A percentile compares a stretch with the other conserved stretches of the same genome.
Evolutionary conservation across 208 protist genomes (phyloP).

Genomic region (Wallacemonas sp.): DNA sequence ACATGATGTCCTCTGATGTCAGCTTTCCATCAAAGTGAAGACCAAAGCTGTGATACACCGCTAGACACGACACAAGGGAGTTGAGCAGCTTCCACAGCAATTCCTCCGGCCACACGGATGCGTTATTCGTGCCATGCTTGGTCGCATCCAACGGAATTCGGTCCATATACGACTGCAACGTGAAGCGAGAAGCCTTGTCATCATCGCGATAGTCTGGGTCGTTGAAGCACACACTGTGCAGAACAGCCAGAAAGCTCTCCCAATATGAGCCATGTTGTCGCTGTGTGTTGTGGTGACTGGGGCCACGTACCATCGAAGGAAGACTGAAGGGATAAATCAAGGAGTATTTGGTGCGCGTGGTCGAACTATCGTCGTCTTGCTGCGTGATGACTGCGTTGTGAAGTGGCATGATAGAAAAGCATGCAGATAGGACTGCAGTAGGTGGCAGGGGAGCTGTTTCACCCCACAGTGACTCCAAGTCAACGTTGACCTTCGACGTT

Average conservation of each 20-base stretch:
- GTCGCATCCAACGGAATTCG: neutral
- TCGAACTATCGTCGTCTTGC: neutral
- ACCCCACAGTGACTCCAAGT: slow-evolving; percentile 33
- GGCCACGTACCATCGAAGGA: neutral
- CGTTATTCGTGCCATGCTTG: neutral
- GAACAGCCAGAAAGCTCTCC: slow-evolving; percentile 10
- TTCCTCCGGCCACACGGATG: slow-evolving; percentile 65
- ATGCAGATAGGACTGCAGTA: slow-evolving; percentile 52
- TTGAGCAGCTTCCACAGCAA: slow-evolving; percentile 73
- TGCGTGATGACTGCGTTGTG: slow-evolving; percentile 2
- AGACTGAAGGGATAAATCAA: slow-evolving; percentile 2
- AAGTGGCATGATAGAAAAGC: slow-evolving; percentile 41
- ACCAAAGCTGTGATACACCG: slow-evolving; percentile 57
- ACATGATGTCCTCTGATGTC: slow-evolving; percentile 61
- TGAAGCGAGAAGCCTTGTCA: neutral
- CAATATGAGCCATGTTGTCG: neutral
- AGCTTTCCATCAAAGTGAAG: slow-evolving; percentile 71
- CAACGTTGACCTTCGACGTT: neutral
- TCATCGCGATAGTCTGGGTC: neutral
- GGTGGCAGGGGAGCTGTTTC: slow-evolving; percentile 48
- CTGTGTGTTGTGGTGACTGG: neutral
- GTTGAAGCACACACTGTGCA: slow-evolving; percentile 10
- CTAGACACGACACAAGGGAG: slow-evolving; percentile 58
- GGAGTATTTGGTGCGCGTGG: neutral
- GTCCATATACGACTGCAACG: slow-evolving; percentile 12